Evolutionary conservation across 345 rosid species (phyloP).

Genomic region (Kernera saxatilis): DNA sequence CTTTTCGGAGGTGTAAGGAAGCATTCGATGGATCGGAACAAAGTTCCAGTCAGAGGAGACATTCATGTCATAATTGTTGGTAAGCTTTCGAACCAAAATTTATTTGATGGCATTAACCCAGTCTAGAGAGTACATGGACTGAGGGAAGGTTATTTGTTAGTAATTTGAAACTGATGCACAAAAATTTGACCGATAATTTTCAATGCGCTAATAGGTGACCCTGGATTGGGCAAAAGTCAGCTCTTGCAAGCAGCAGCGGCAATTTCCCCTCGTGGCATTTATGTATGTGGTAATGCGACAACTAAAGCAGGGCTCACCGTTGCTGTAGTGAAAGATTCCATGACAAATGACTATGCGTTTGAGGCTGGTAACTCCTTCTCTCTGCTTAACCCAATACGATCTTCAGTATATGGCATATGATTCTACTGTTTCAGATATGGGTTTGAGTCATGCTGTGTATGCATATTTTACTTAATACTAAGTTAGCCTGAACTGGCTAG

Average conservation of each 20-base stretch:
- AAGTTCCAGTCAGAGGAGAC: conserved; percentile 99
- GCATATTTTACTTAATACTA: neutral
- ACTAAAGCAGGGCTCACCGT: conserved; percentile 95
- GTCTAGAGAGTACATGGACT: neutral
- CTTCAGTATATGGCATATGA: conserved; percentile 8
- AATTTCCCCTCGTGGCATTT: conserved; percentile 93
- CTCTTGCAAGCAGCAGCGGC: conserved; percentile 95
- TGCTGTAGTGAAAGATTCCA: conserved; percentile 89
- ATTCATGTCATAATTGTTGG: conserved; percentile 96
- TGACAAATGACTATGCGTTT: conserved; percentile 89
- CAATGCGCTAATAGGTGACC: conserved; percentile 65
- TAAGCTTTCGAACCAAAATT: conserved; percentile 31
- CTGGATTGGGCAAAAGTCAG: conserved; percentile 99
- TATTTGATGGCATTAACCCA: neutral
- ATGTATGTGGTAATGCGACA: conserved; percentile 95
- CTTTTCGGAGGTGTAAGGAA: conserved; percentile 95
- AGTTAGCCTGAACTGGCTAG: neutral
- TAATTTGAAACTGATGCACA: neutral
- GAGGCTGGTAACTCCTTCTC: conserved; percentile 75
- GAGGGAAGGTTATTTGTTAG: neutral
- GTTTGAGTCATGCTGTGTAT: conserved; percentile 9
- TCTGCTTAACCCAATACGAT: neutral
- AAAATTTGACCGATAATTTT: conserved; percentile 2
- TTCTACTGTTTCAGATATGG: conserved; percentile 12
- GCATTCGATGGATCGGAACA: conserved; percentile 81